These are phyloP conservation scores for Novymonas esmeraldas DNA, from an alignment of 208 protist genomes.

Conservation along the genomic window DNA sequence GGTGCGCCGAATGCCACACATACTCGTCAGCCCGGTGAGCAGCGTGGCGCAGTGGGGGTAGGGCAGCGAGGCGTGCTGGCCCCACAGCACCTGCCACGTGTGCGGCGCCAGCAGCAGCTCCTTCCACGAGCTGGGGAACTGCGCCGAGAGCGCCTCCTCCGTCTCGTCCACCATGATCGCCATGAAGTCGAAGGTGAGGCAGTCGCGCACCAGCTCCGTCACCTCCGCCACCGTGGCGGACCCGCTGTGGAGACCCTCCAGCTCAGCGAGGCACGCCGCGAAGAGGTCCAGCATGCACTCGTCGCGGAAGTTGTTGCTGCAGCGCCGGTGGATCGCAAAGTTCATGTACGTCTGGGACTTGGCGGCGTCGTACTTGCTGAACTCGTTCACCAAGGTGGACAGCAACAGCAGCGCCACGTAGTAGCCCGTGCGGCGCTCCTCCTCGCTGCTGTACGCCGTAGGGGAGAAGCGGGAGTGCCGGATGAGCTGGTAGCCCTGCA, in stretches of 20 bases:
- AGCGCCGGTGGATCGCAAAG: conserved; percentile 75
- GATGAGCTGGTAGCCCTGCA: conserved; percentile 24
- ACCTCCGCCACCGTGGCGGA: conserved; percentile 40
- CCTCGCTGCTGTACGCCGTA: conserved; percentile 11
- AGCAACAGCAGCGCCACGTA: conserved; percentile 60
- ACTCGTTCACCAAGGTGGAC: conserved; percentile 61
- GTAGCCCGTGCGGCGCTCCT: conserved; percentile 26
- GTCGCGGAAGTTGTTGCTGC: conserved; percentile 82
- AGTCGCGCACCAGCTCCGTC: conserved; percentile 60
- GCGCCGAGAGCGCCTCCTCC: conserved; percentile 72
- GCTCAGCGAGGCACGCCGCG: conserved; percentile 39
- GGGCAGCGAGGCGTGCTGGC: conserved; percentile 68
- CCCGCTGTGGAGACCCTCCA: conserved; percentile 37
- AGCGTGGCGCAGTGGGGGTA: conserved; percentile 71
- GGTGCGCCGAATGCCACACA: conserved; percentile 81
- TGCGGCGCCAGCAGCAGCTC: conserved; percentile 50
- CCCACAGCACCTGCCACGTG: conserved; percentile 66
- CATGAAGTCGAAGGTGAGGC: conserved; percentile 84
- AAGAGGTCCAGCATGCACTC: conserved; percentile 72
- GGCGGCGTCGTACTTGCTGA: conserved; percentile 73
- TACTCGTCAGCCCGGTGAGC: conserved; percentile 54
- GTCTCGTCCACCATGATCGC: conserved; percentile 86
- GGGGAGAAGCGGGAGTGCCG: conserved; percentile 16
- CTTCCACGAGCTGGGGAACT: conserved; percentile 78
- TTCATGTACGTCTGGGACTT: conserved; percentile 70